Percentiles rank a stretch among this genome's conserved stretches.
These are phyloP conservation scores for Plantago ovata DNA, from an alignment of 257 asterid species.

Conservation along the genomic window DNA sequence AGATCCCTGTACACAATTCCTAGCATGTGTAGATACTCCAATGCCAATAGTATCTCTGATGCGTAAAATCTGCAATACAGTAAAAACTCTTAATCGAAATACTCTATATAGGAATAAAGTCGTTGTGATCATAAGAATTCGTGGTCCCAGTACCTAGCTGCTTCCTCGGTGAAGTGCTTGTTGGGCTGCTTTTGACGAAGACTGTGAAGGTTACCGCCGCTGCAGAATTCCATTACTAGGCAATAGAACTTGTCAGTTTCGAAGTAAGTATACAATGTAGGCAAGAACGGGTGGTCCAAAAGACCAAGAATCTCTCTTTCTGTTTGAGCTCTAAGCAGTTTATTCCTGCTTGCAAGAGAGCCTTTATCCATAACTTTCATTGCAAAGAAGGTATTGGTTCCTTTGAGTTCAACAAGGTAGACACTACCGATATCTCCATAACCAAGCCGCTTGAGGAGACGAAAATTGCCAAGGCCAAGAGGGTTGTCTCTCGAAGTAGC, in stretches of 20 bases:
- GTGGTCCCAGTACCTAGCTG: constrained; percentile 47
- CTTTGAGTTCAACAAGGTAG: constrained; percentile 73
- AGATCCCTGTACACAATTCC: constrained; percentile 80
- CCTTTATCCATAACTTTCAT: constrained; percentile 93
- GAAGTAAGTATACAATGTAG: constrained; percentile 66
- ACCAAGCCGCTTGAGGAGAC: constrained; percentile 70
- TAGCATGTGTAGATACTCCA: constrained; percentile 83
- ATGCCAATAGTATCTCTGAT: constrained; percentile 67
- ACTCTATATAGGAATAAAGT: background rate
- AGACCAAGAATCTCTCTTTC: constrained; percentile 81
- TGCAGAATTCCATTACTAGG: constrained; percentile 84
- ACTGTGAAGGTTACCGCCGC: constrained; percentile 85
- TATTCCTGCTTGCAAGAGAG: constrained; percentile 70
- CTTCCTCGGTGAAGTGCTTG: constrained; percentile 80
- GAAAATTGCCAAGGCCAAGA: constrained; percentile 60
- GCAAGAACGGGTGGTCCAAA: constrained; percentile 85
- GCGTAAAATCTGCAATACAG: constrained; percentile 63
- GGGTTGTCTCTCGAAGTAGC: constrained; percentile 47
- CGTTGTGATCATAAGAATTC: background rate
- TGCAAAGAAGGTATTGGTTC: constrained; percentile 59
- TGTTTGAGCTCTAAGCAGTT: constrained; percentile 68
- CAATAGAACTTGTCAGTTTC: constrained; percentile 81
- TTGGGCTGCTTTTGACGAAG: constrained; percentile 85
- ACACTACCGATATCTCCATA: constrained; percentile 94
- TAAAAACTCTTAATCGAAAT: constrained; percentile 1